A percentile compares a stretch with the other conserved stretches of the same genome.
phyloP scores from a whole-genome alignment of 2,329 filamentous ascomycete genomes.

The Fusarium cicatricum region DNA sequence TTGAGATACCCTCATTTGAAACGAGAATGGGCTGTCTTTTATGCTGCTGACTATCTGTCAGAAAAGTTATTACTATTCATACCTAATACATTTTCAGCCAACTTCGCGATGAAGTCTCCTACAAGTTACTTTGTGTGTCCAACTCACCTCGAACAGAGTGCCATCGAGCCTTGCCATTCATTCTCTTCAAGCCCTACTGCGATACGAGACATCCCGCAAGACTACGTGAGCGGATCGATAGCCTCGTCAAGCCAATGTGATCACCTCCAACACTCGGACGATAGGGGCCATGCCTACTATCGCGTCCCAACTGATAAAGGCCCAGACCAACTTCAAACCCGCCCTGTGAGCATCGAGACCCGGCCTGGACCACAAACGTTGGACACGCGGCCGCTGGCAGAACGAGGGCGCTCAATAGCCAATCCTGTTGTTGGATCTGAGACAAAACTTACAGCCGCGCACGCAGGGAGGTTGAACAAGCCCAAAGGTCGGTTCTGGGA shows the following conservation, averaged over 20 bases:
- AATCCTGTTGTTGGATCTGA: background rate
- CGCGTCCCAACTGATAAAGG: background rate
- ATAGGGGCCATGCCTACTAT: no score
- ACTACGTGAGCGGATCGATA: no score
- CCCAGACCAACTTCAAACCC: background rate
- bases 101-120: no score
- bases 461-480: background rate
- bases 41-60: background rate
- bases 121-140: no score
- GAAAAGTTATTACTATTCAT: conserved; percentile 14
- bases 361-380: background rate
- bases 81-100: conserved; percentile 14
- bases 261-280: no score
- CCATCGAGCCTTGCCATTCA: no score
- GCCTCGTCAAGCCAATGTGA: background rate
- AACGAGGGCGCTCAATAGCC: background rate
- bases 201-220: no score
- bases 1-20: conserved; percentile 37
- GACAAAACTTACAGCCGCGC: background rate
- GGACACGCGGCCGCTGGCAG: background rate
- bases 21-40: conserved; percentile 28
- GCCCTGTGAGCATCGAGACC: background rate
- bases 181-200: no score
- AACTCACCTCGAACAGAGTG: no score
- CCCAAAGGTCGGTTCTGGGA: no score